A percentile compares a stretch with the other conserved stretches of the same genome.
These are phyloP conservation scores for Phytomonas sp. DNA, from an alignment of 208 protist genomes.

Conservation along the genomic window DNA sequence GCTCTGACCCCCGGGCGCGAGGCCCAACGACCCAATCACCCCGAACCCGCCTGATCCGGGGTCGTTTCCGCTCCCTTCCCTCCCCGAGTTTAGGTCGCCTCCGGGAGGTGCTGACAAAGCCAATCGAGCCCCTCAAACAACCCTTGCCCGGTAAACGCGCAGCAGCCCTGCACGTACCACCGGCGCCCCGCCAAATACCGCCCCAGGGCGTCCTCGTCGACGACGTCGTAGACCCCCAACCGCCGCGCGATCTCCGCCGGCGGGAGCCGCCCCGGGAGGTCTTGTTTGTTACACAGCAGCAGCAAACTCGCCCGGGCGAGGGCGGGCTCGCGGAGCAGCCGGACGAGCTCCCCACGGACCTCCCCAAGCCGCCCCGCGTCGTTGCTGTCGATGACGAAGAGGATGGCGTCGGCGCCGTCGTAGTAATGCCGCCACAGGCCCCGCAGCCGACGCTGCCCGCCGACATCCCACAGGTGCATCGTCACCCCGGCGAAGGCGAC, in stretches of 20 bases:
- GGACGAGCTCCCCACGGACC: slow-evolving; percentile 63
- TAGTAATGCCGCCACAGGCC: slow-evolving; percentile 96
- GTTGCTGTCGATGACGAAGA: slow-evolving; percentile 93
- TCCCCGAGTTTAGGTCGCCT: no score
- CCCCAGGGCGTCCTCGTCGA: slow-evolving; percentile 22
- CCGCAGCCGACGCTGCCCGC: slow-evolving; percentile 94
- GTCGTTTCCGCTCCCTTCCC: no score
- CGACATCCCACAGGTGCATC: slow-evolving; percentile 98
- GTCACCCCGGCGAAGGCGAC: slow-evolving; percentile 97
- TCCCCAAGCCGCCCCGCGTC: slow-evolving; percentile 81
- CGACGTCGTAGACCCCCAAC: slow-evolving; percentile 36
- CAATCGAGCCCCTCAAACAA: slow-evolving; percentile 96
- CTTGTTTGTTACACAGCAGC: slow-evolving; percentile 96
- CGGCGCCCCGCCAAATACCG: slow-evolving; percentile 29
- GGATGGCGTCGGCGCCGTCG: slow-evolving; percentile 90
- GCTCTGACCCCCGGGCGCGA: no score
- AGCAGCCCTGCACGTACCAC: slow-evolving; percentile 95
- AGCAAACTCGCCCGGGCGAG: slow-evolving; percentile 78
- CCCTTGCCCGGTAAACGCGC: slow-evolving; percentile 93
- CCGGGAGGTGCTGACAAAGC: slow-evolving; percentile 76
- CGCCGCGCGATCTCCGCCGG: slow-evolving; percentile 51
- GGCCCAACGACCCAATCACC: no score
- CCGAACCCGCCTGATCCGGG: no score
- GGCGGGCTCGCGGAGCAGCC: slow-evolving; percentile 78
- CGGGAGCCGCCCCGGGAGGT: slow-evolving; percentile 63